Percentiles rank a stretch among this genome's conserved stretches.
Evolutionary conservation across 2,329 filamentous ascomycete species (phyloP).

Genomic region (Stachybotrys echinatus): DNA sequence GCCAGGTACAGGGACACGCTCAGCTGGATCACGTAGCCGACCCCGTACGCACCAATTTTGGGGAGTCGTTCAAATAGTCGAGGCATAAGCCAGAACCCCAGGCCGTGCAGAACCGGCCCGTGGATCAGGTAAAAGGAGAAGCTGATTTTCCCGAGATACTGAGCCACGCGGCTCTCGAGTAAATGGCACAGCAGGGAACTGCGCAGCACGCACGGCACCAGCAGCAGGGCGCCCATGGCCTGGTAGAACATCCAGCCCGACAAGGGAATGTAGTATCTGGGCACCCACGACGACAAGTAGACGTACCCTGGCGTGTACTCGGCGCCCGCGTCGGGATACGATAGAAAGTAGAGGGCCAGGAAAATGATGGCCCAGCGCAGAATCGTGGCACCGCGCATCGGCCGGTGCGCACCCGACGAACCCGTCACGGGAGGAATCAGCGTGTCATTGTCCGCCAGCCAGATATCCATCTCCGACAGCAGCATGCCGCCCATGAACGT

Average conservation of each 20-base stretch:
- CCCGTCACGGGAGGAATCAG: conserved; percentile 11
- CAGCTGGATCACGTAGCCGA: conserved; percentile 26
- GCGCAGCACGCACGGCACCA: conserved; percentile 28
- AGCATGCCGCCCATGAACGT: conserved; percentile 31
- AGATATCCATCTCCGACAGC: conserved; percentile 30
- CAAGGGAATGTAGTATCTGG: conserved; percentile 28
- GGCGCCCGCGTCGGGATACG: conserved; percentile 31
- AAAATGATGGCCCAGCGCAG: conserved; percentile 22
- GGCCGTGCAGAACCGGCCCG: conserved; percentile 52
- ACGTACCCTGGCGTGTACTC: conserved; percentile 32
- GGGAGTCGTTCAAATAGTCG: conserved; percentile 31
- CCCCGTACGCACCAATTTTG: conserved; percentile 16
- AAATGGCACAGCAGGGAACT: conserved; percentile 19
- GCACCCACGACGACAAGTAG: conserved; percentile 24
- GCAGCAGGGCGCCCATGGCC: conserved; percentile 28
- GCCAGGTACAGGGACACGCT: conserved; percentile 26
- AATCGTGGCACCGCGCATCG: conserved; percentile 6
- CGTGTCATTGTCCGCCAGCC: conserved; percentile 13
- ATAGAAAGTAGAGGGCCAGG: conserved; percentile 30
- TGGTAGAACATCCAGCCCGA: conserved; percentile 35
- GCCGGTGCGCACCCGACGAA: conserved; percentile 4
- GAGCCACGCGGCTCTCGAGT: conserved; percentile 24
- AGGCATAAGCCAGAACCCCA: conserved; percentile 55
- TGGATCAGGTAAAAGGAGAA: conserved; percentile 37
- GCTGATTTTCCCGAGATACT: conserved; percentile 33